Evolutionary conservation across 768 basidiomycete genomes (phyloP), one percentile per base, ranked within the genome.

Genomic region (Leucosporidium creatinivorum): DNA sequence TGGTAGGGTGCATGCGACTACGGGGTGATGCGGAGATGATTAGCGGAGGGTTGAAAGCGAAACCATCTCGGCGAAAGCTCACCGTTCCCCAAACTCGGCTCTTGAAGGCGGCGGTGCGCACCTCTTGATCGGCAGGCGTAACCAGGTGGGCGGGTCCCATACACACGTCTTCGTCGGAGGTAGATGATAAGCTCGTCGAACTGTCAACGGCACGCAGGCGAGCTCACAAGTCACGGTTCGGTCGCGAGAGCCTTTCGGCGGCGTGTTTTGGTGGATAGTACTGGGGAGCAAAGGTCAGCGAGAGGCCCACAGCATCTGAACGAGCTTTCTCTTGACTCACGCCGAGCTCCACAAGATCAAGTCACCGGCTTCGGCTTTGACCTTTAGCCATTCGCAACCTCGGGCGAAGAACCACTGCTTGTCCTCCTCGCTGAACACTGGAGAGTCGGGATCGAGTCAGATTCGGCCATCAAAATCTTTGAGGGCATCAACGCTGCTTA

Each of bases 341-440:
- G 48, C 61, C 21, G 44, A 67, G 48, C 19, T 21, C n/a, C 55
- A 36, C 33, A 36, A 36, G 33, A 36, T 36, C 33, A 36, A 36
- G 12, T 36, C 33, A 12, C 33, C 33, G 33, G 33, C 33, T 36
- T 36, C 33, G 28, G 55, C 55, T 13, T 33, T 12, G 28, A 56
- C 73, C 68, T 79, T 78, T 55, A 75, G 65, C 77, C 77, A 78
- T 25, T 66, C 69, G 66, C 78, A 79, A 0, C 79, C 79, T 54
- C 74, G 68, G 31, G 78, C 77, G 50, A 75, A 74, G 67, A 80
- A 77, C 78, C 78, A 80, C 33, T 79, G 63, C 28, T 77, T 59
- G 44, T 78, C 72, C 28, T 69, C 64, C 30, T 66, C 64, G 58
- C 31, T 49, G 58, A 44, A 69, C 30, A 47, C 58, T 36, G 33